These are phyloP conservation scores for Acanthamoeba lenticulata DNA, from an alignment of 208 protist species.

Conservation along the genomic window DNA sequence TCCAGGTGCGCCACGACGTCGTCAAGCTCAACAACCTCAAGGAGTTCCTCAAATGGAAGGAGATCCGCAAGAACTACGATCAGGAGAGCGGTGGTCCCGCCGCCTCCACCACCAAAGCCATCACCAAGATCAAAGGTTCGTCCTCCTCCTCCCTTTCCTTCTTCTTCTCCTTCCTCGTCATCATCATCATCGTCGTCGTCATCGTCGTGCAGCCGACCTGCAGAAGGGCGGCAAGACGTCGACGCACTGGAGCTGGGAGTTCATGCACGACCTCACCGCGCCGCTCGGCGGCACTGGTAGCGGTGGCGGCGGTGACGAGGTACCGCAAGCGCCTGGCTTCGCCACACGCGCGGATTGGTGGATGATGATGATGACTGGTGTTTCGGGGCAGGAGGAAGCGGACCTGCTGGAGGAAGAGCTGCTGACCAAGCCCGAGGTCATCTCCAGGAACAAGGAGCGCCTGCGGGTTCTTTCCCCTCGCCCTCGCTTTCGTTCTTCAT, in stretches of 20 bases:
- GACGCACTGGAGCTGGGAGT: constrained; percentile 12
- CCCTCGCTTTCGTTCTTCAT: background rate
- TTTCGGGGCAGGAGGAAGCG: background rate
- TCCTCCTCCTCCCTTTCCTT: too few relatives aligned
- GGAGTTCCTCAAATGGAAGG: constrained; percentile 65
- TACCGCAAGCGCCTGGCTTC: background rate
- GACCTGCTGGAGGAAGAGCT: constrained; percentile 17
- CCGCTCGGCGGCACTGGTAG: too few relatives aligned
- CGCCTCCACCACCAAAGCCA: background rate
- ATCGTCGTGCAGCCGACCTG: background rate
- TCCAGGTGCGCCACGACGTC: constrained; percentile 23
- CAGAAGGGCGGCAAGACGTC: background rate
- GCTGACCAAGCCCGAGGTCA: constrained; percentile 16
- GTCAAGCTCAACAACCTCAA: constrained; percentile 29
- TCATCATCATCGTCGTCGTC: too few relatives aligned
- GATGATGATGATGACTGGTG: too few relatives aligned
- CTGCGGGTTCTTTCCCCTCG: background rate
- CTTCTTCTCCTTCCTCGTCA: too few relatives aligned
- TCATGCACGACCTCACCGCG: background rate
- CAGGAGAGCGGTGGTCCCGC: background rate
- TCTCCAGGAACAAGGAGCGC: background rate
- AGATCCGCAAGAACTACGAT: constrained; percentile 64
- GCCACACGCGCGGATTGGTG: too few relatives aligned
- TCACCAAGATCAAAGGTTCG: constrained; percentile 35
- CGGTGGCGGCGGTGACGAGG: background rate